Evolutionary conservation across 2,329 filamentous ascomycete species (phyloP).

Genomic region (Daldinia eschscholtzii): DNA sequence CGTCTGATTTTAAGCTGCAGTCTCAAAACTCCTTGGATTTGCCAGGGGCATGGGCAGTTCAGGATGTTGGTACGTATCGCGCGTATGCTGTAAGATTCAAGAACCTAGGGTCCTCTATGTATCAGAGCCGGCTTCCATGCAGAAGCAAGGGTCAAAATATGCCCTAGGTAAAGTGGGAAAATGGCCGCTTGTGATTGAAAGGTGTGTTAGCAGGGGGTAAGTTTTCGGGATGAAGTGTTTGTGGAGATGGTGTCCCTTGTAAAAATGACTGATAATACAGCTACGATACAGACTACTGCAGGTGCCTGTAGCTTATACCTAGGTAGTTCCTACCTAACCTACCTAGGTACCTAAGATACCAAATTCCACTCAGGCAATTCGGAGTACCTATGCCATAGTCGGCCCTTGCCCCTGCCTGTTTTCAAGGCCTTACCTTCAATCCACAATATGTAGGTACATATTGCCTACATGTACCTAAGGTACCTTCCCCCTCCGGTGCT

Average conservation of each 20-base stretch:
- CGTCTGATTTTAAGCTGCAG: constrained; percentile 38
- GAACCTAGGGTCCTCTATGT: constrained; percentile 22
- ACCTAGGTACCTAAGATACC: neutral
- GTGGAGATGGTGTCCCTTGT: constrained; percentile 37
- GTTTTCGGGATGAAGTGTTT: constrained; percentile 42
- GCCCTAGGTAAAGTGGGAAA: constrained; percentile 26
- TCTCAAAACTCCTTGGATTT: constrained; percentile 27
- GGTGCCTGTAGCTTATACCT: constrained; percentile 33
- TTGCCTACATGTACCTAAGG: neutral
- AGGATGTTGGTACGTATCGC: constrained; percentile 26
- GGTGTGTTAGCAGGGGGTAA: constrained; percentile 38
- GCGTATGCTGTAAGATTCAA: constrained; percentile 26
- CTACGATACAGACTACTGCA: constrained; percentile 35
- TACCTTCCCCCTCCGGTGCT: too few species aligned
- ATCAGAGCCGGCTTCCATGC: constrained; percentile 30
- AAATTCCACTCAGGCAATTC: constrained; percentile 3
- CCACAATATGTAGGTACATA: neutral
- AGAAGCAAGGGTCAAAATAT: constrained; percentile 29
- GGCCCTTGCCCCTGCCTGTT: constrained; percentile 6
- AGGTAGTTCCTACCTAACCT: constrained; percentile 12
- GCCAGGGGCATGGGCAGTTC: constrained; percentile 20
- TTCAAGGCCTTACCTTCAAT: neutral
- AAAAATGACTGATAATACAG: constrained; percentile 38
- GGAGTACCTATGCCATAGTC: neutral
- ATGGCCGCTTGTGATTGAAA: constrained; percentile 27